Percentiles rank a stretch among this genome's conserved stretches.
Conservation (phyloP, 2,329 filamentous ascomycete species). For the Lomentospora prolificans region DNA sequence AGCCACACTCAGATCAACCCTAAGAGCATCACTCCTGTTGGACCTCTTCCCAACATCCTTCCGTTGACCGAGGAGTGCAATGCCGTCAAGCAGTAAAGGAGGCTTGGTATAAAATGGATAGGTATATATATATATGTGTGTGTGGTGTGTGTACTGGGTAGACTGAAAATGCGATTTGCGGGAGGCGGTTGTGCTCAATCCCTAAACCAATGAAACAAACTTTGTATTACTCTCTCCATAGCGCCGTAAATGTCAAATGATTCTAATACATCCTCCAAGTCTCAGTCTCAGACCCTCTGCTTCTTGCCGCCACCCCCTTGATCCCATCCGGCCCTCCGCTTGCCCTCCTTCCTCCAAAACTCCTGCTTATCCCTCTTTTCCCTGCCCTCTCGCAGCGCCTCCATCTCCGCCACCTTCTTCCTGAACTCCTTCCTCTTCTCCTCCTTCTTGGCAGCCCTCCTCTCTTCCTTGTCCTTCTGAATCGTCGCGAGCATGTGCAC, state of each 20-base stretch:
- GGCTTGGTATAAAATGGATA: not conserved
- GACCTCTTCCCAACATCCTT: slow-evolving; percentile 75
- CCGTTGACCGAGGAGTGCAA: slow-evolving; percentile 67
- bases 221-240: not conserved
- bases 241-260: not conserved
- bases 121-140: not conserved
- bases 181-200: no score
- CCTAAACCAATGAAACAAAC: not conserved
- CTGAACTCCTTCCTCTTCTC: slow-evolving; percentile 71
- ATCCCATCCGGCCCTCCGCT: slow-evolving; percentile 42
- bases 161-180: no score
- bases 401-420: slow-evolving; percentile 70
- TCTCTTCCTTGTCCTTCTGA: slow-evolving; percentile 81
- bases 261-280: not conserved
- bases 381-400: slow-evolving; percentile 74
- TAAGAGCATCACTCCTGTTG: slow-evolving; percentile 68
- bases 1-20: slow-evolving; percentile 60
- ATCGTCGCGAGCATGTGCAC: slow-evolving; percentile 90
- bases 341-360: slow-evolving; percentile 86
- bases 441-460: slow-evolving; percentile 77
- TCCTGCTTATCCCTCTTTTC: slow-evolving; percentile 91
- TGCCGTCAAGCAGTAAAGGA: slow-evolving; percentile 29
- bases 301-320: slow-evolving; percentile 28
- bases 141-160: not conserved
- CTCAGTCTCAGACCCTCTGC: slow-evolving; percentile 5